Base-by-base conservation (phyloP, 495 filamentous ascomycete species). In the Xylaria longipes region DNA sequence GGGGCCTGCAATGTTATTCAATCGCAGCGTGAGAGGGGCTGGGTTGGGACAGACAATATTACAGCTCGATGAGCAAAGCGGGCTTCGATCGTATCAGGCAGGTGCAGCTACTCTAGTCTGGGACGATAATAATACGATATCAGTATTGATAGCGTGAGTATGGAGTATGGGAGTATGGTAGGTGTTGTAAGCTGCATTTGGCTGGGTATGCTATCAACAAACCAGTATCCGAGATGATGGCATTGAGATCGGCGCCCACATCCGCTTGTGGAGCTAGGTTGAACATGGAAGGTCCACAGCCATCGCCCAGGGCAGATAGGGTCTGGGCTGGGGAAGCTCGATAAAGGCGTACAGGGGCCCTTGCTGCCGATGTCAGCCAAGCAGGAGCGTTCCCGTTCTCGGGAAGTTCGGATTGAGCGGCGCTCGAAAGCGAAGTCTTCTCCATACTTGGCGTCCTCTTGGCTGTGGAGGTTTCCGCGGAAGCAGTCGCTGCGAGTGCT, bases 211-310 rank as follows among this genome's bases (percentile, higher is more conserved):
- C 25, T 39, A 67, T 41, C 37, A 41, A 62, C 58, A 62, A 62
- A 62, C 64, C 64, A 64, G 66, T 20, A 15, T 46, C 43, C 41
- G n/a, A 69, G 43, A 33, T 15, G 29, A 62, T 62, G 57, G 29
- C 46, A 27, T 43, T 45, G 46, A 31, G 48, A 60, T 60, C 37
- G 45, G 67, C 39, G n/a, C 12, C 54, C 67, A 61, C 67, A 61
- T 22, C 11, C 29, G 56, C 54, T 39, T 43, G 33, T 46, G 39
- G 67, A 63, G 62, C 69, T 71, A 65, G 60, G 52, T 57, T 37
- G 50, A 71, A 71, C 39, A 66, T 39, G 69, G 69, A 65, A 71
- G 69, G 69, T 71, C 69, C 33, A 52, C 7, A 41, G 15, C 41
- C 14, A 48, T 22, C 25, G 27, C 25, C 61, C 17, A 60, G 57